Base-by-base conservation (phyloP, 768 basidiomycete genomes). In the Neoboletus brunneissimus region DNA sequence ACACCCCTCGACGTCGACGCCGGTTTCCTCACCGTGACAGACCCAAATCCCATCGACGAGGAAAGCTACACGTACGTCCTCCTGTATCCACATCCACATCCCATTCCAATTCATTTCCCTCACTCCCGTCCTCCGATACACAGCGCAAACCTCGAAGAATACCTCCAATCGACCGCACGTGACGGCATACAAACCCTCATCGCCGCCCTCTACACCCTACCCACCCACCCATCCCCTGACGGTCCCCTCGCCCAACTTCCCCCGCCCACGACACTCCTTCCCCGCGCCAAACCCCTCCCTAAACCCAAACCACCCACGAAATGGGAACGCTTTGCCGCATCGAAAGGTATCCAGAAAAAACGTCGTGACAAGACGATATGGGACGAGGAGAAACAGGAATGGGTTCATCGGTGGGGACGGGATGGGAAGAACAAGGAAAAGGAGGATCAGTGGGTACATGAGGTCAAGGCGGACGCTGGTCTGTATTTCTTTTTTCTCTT, bases 341-440 rank as follows among this genome's bases (percentile, higher is more conserved):
- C 91, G 37, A 98, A 97, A 76, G 97, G 97, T 37, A 98, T 98
- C 66, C 84, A 85, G 66, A 85, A 97, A 65, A 83, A 76, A 66
- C 81, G 76, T 47, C 83, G 83, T 44, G 92, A 96, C 13, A 89
- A 82, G 76, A 86, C 86, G 64, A 82, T 86, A 5, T 98, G 91
- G 91, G 94, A 98, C 71, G 95, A 98, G 64, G 94, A 96, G 72
- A 84, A 81, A 67, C 93, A 97, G 72, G 89, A 89, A 18, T 98
- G 91, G 89, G 89, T 95, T 5, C 81, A 86, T 56, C 78, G 91
- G 44, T 98, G 95, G 95, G 95, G 97, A 0, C 81, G 81, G 66
- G 81, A 84, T 53, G 89, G 94, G 9, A 94, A 92, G 78, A 98
- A 98, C 68, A 94, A 84, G 76, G 81, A 92, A 60, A 72, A 74